phyloP scores from a whole-genome alignment of 352 stramenopile species.

The Globisporangium parvum region DNA sequence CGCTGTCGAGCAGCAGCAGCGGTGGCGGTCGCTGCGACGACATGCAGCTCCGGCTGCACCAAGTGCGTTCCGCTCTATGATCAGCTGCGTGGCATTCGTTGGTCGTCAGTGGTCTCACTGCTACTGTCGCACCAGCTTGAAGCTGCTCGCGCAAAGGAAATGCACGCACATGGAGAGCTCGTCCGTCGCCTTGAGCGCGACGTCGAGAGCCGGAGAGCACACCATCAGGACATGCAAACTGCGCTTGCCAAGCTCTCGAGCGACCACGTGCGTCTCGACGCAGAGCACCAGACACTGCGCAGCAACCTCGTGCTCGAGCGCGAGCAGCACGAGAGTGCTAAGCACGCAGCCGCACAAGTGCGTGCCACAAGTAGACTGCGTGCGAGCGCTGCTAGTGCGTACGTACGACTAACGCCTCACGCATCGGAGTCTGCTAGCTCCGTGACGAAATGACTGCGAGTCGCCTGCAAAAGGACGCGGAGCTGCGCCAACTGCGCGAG shows the following conservation, averaged over 20 bases:
- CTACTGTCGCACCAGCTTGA: constrained; percentile 47
- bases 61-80: too few relatives aligned
- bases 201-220: constrained; percentile 14
- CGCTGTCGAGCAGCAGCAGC: background rate
- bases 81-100: too few relatives aligned
- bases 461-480: constrained; percentile 14
- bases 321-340: constrained; percentile 6
- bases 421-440: too few relatives aligned
- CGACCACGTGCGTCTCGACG: constrained; percentile 40
- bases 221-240: constrained; percentile 32
- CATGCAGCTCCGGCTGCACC: constrained; percentile 33
- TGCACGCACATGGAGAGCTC: constrained; percentile 36
- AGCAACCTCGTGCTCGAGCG: constrained; percentile 13
- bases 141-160: constrained; percentile 35
- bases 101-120: too few relatives aligned
- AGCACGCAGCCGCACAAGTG: background rate
- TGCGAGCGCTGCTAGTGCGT: too few relatives aligned
- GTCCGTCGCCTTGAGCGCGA: constrained; percentile 29
- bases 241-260: constrained; percentile 32
- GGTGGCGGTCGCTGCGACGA: constrained; percentile 23
- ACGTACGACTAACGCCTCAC: too few relatives aligned
- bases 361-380: too few relatives aligned
- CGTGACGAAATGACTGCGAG: constrained; percentile 8
- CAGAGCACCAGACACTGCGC: constrained; percentile 16
- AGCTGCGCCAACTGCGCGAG: constrained; percentile 6